phyloP scores from a whole-genome alignment of 164 flowering plant genomes.

The Aristolochia fimbriata region DNA sequence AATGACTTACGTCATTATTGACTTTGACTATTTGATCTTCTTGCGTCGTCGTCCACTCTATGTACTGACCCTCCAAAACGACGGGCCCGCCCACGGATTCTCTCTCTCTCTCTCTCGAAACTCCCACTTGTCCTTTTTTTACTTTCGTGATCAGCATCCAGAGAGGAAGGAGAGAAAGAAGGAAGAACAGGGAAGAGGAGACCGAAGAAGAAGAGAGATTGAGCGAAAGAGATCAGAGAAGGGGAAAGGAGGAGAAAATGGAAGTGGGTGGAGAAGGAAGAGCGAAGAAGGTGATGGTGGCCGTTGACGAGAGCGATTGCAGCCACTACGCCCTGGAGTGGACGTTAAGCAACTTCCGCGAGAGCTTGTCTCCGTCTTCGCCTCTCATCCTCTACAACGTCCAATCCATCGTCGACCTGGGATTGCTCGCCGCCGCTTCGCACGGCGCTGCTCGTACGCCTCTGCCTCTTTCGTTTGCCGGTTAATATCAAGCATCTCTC shows the following conservation, averaged over 20 bases:
- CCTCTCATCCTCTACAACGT: slow-evolving; percentile 36
- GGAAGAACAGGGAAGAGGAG: too few relatives aligned
- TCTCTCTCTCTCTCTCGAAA: too few relatives aligned
- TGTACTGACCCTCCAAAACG: too few relatives aligned
- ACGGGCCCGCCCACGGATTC: too few relatives aligned
- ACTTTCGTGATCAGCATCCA: too few relatives aligned
- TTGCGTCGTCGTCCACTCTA: too few relatives aligned
- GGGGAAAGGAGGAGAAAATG: slow-evolving; percentile 4
- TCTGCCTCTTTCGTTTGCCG: background rate
- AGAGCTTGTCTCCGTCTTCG: slow-evolving; percentile 17
- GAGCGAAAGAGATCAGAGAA: too few relatives aligned
- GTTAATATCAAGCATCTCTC: background rate
- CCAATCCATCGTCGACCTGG: slow-evolving; percentile 13
- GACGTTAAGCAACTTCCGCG: slow-evolving; percentile 36
- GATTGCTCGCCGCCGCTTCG: slow-evolving; percentile 31
- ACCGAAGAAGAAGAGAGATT: too few relatives aligned
- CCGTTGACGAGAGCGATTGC: slow-evolving; percentile 70
- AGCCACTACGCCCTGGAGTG: slow-evolving; percentile 63
- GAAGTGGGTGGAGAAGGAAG: slow-evolving; percentile 5
- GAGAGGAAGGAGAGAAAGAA: too few relatives aligned
- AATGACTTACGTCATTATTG: too few relatives aligned
- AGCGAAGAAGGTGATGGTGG: slow-evolving; percentile 61
- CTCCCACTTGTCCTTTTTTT: too few relatives aligned
- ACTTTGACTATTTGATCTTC: too few relatives aligned
- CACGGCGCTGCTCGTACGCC: slow-evolving; percentile 31